Evolutionary conservation across 163 green algal species (phyloP), one percentile per base, ranked within the genome.

Genomic region (Chloroidium sp.): DNA sequence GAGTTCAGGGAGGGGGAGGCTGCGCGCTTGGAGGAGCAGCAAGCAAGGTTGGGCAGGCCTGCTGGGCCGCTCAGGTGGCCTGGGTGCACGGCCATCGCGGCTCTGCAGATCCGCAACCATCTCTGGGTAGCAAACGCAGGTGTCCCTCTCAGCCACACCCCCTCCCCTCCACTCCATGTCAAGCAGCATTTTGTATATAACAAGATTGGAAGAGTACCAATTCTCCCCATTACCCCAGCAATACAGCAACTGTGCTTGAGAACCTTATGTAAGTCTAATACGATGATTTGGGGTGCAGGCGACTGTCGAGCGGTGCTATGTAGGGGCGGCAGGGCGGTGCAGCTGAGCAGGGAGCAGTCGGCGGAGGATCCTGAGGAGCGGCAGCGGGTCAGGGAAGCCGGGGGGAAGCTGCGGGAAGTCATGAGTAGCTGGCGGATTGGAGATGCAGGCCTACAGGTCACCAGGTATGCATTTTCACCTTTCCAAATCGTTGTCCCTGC

Each of bases 231-330:
- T 36, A 36, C 36, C 36, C 36, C 36, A 36, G 36, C 36, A 36
- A 36, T 36, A 36, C 36, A 36, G 36, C 36, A 36, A 36, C 36
- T 36, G 36, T 36, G 36, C 36, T 36, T 36, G 36, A 36, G 36
- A 36, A 36, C 36, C 36, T 36, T 36, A 36, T 36, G 36, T 36
- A 36, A 36, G 36, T 36, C 36, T 36, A 36, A 36, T 36, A 36
- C 36, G 36, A 36, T 36, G 36, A 36, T 36, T 36, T 36, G 36
- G 36, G 36, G 36, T 69, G 78, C 87, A 82, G 95, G 95, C 1
- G 95, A 99, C 85, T 95, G 92, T 79, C 84, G 95, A 1, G 92
- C 91, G n/a, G 91, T 98, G 76, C 83, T 98, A 61, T 93, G 88
- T 78, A 83, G 90, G 0, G 80, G 74, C 12, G 79, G 92, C 62